Evolutionary conservation across 441 rosid species (phyloP).

Genomic region (Arabidopsis hybrid): DNA sequence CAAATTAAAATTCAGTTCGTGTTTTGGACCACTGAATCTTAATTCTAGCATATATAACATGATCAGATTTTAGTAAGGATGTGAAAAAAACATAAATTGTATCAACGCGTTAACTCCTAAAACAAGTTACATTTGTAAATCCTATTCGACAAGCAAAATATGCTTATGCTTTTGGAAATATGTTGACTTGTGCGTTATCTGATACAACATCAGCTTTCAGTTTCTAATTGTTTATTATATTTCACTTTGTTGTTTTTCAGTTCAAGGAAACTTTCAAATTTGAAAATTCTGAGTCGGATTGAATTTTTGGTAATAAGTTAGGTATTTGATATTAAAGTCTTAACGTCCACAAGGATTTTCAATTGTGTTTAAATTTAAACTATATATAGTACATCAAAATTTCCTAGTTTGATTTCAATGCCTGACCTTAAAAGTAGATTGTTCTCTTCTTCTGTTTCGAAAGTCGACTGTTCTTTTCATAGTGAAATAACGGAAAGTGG

Average conservation of each 20-base stretch:
- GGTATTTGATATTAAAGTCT: conserved; percentile 39
- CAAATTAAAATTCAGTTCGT: not conserved
- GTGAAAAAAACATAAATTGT: not conserved
- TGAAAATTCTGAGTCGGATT: conserved; percentile 27
- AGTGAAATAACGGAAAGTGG: conserved; percentile 27
- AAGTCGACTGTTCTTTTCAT: conserved; percentile 23
- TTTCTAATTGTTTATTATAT: conserved; percentile 9
- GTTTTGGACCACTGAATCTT: not conserved
- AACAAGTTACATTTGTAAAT: conserved; percentile 23
- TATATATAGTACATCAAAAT: not conserved
- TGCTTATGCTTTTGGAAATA: conserved; percentile 26
- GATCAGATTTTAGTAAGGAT: not conserved
- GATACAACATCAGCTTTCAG: conserved; percentile 24
- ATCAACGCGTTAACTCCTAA: conserved; percentile 10
- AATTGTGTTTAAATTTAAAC: not conserved
- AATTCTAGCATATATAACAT: not conserved
- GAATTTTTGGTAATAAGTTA: conserved; percentile 35
- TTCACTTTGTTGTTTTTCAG: conserved; percentile 20
- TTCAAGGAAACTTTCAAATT: conserved; percentile 12
- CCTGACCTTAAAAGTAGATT: conserved; percentile 32
- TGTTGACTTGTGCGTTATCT: conserved; percentile 30
- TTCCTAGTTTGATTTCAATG: conserved; percentile 29
- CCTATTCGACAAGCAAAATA: conserved; percentile 9
- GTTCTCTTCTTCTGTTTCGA: conserved; percentile 21
- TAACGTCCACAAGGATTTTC: conserved; percentile 36